Conservation (phyloP, 1,284 basidiomycete genomes). For the Trametes versicolor region DNA sequence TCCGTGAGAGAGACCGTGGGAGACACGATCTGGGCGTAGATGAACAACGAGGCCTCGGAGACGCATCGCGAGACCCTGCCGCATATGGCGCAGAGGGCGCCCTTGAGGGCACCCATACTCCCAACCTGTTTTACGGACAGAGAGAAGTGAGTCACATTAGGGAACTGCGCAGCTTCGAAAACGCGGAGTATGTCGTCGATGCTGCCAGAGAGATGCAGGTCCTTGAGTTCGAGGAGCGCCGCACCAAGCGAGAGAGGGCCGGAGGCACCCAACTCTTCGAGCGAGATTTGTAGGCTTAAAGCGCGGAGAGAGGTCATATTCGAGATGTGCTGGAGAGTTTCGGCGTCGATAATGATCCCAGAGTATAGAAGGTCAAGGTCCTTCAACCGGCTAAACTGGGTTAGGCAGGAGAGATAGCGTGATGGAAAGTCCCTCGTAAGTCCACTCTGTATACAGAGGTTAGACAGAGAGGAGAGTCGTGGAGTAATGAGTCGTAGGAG, state of each 20-base stretch:
- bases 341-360: not conserved
- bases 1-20: not conserved
- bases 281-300: not conserved
- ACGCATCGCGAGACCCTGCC: not conserved
- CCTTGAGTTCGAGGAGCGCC: too few species aligned
- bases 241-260: not conserved
- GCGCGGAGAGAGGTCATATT: not conserved
- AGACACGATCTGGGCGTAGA: not conserved
- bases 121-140: too few species aligned
- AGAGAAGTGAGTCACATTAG: not conserved
- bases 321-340: not conserved
- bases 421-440: not conserved
- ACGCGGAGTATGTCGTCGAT: not conserved
- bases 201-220: too few species aligned
- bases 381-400: not conserved
- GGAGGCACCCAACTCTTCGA: not conserved
- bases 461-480: too few species aligned
- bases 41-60: not conserved
- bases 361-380: not conserved
- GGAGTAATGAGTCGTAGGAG: too few species aligned
- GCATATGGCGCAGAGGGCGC: not conserved
- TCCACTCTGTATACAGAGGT: not conserved
- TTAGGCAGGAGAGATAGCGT: not conserved
- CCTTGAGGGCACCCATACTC: not conserved
- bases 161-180: not conserved